Conservation (phyloP, 441 rosid species). For the Croton setiger region DNA sequence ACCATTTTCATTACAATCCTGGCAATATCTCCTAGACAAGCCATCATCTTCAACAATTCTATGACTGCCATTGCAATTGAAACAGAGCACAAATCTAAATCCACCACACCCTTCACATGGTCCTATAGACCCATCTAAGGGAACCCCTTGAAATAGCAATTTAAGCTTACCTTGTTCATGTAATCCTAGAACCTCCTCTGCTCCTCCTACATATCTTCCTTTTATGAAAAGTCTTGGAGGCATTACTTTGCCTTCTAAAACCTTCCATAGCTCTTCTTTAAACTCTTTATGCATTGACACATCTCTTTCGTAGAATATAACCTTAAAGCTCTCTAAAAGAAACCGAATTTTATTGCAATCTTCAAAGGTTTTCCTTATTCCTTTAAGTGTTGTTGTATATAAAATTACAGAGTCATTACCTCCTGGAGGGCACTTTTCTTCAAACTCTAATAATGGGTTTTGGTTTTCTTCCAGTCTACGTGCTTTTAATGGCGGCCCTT, state of each 20-base stretch:
- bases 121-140: constrained; percentile 22
- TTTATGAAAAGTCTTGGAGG: constrained; percentile 75
- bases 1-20: constrained; percentile 90
- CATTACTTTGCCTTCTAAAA: constrained; percentile 46
- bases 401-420: constrained; percentile 67
- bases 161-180: constrained; percentile 77
- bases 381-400: constrained; percentile 73
- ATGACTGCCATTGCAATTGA: constrained; percentile 67
- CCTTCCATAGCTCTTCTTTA: constrained; percentile 65
- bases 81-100: constrained; percentile 65
- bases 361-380: constrained; percentile 79
- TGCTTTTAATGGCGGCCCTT: constrained; percentile 34
- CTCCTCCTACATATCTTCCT: constrained; percentile 87
- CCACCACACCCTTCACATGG: constrained; percentile 54
- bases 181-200: constrained; percentile 61
- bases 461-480: constrained; percentile 33
- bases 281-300: constrained; percentile 75
- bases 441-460: constrained; percentile 27
- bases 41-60: constrained; percentile 37
- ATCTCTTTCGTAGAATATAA: constrained; percentile 63
- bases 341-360: constrained; percentile 62
- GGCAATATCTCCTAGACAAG: constrained; percentile 40
- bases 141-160: constrained; percentile 63
- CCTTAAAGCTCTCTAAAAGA: constrained; percentile 56
- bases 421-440: constrained; percentile 69